Conservation (phyloP, 139 green algal species). For the Gonium pectorale region DNA sequence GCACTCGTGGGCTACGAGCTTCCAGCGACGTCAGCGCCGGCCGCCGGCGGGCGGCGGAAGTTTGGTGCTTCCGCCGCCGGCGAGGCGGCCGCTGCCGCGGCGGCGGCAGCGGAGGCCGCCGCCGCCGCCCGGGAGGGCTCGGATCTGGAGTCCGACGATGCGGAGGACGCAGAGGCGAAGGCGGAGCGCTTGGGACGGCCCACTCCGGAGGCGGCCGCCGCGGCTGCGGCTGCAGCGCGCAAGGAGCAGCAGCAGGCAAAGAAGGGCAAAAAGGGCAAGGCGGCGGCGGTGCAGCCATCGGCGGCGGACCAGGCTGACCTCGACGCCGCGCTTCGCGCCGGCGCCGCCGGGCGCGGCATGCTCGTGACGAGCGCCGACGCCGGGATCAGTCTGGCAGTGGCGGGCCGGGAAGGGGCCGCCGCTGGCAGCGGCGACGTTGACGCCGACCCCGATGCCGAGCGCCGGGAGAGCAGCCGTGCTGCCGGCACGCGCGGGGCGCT, state of each 20-base stretch:
- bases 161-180: conserved; percentile 59
- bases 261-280: background rate
- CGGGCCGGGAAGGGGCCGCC: background rate
- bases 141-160: conserved; percentile 26
- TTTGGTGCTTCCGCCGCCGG: conserved; percentile 53
- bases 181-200: conserved; percentile 40
- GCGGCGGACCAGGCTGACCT: conserved; percentile 21
- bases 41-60: conserved; percentile 16
- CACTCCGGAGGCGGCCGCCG: background rate
- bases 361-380: conserved; percentile 7
- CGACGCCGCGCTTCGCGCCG: conserved; percentile 1
- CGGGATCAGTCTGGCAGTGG: background rate
- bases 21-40: background rate
- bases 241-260: conserved; percentile 17
- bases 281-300: background rate
- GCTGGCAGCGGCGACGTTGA: background rate
- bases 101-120: background rate
- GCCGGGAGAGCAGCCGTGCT: conserved; percentile 3
- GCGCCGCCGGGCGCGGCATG: conserved; percentile 4
- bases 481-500: conserved; percentile 20
- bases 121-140: background rate
- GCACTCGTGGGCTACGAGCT: conserved; percentile 15
- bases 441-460: background rate
- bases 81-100: background rate
- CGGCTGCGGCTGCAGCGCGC: background rate